These are phyloP conservation scores for Alternaria sp. DNA, from an alignment of 2,329 filamentous ascomycete genomes.

Conservation along the genomic window DNA sequence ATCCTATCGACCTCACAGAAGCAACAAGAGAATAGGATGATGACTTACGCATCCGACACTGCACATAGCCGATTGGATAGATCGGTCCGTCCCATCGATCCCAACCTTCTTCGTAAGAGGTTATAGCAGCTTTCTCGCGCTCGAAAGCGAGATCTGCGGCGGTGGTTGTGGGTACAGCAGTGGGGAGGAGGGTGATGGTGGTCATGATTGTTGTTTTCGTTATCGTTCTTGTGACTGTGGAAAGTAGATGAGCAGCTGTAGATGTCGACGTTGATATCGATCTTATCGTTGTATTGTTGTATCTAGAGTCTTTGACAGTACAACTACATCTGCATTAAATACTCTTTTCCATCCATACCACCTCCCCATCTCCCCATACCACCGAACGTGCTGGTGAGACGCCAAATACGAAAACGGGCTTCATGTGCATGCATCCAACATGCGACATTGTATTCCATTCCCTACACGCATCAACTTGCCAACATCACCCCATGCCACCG, in stretches of 20 bases:
- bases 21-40: not conserved
- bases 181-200: not conserved
- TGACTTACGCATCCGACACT: slow-evolving; percentile 30
- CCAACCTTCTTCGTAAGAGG: slow-evolving; percentile 36
- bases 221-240: not conserved
- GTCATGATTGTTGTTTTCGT: not conserved
- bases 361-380: not conserved
- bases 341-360: not conserved
- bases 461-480: not conserved
- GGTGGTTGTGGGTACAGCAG: not conserved
- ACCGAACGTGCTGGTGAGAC: not conserved
- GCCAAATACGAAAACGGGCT: too few species aligned
- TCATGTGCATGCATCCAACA: not conserved
- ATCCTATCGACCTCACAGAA: too few species aligned
- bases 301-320: accelerated
- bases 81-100: slow-evolving; percentile 35
- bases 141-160: slow-evolving; percentile 28
- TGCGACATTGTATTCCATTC: not conserved
- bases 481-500: not conserved
- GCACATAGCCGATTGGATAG: slow-evolving; percentile 31
- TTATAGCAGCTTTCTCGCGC: slow-evolving; percentile 29
- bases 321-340: not conserved
- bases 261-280: not conserved
- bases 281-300: not conserved
- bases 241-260: not conserved